Conservation (phyloP, 1,284 basidiomycete species). For the Trichosporon sp. region DNA sequence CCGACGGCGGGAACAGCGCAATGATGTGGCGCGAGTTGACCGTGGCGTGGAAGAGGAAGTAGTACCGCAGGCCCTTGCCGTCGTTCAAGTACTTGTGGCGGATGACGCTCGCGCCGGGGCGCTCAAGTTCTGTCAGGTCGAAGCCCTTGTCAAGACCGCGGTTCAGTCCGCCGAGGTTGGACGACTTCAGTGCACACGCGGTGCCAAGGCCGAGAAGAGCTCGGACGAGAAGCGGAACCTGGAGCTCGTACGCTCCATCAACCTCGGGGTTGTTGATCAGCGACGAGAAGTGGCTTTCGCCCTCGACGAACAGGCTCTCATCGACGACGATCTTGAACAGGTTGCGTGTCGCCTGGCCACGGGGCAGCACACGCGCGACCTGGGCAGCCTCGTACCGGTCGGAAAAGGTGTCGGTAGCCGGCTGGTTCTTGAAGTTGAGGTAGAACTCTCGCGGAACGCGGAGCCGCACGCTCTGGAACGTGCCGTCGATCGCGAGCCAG, state of each 20-base stretch:
- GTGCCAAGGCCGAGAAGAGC: conserved; percentile 81
- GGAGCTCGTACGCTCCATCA: conserved; percentile 90
- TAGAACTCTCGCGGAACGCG: conserved; percentile 90
- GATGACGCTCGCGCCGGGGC: conserved; percentile 58
- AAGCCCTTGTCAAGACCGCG: conserved; percentile 79
- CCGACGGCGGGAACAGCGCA: conserved; percentile 75
- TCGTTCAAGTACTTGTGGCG: conserved; percentile 71
- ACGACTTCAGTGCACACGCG: conserved; percentile 67
- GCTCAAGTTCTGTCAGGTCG: conserved; percentile 76
- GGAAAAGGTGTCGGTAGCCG: conserved; percentile 62
- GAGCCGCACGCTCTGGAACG: conserved; percentile 72
- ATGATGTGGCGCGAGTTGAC: conserved; percentile 81
- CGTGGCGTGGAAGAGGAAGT: conserved; percentile 88
- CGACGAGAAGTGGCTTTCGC: conserved; percentile 85
- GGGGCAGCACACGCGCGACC: conserved; percentile 73
- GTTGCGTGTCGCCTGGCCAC: conserved; percentile 70
- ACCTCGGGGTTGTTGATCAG: conserved; percentile 92
- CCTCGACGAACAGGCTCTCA: conserved; percentile 77
- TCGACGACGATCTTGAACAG: conserved; percentile 79
- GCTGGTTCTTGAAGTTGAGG: conserved; percentile 72
- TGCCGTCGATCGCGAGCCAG: conserved; percentile 81
- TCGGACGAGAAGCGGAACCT: conserved; percentile 81
- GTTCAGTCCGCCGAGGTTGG: conserved; percentile 66
- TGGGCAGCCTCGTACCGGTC: conserved; percentile 67
- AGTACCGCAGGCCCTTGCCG: conserved; percentile 67